Evolutionary conservation across 2,329 filamentous ascomycete species (phyloP).

Genomic region (Helminthosporium solani): DNA sequence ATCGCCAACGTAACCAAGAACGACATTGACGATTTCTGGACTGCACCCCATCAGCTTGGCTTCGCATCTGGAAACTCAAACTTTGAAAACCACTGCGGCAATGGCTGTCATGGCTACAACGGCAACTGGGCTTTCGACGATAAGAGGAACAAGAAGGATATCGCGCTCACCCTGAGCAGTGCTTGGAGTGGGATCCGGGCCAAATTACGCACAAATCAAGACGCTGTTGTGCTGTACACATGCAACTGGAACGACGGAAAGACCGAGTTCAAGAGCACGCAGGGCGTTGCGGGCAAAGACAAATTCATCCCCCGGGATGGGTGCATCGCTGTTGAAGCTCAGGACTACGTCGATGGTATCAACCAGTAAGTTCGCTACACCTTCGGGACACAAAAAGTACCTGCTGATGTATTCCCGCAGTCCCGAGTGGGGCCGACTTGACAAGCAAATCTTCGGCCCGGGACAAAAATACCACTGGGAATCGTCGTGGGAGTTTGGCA

Average conservation of each 20-base stretch:
- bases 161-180: constrained; percentile 31
- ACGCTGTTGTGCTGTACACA: constrained; percentile 35
- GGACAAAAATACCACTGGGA: constrained; percentile 38
- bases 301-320: constrained; percentile 37
- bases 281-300: constrained; percentile 28
- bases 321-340: constrained; percentile 37
- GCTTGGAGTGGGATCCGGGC: constrained; percentile 36
- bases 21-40: constrained; percentile 35
- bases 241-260: constrained; percentile 42
- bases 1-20: constrained; percentile 27
- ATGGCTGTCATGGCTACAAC: constrained; percentile 39
- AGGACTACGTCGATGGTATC: constrained; percentile 39
- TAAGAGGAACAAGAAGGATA: constrained; percentile 21
- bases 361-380: constrained; percentile 28
- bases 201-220: constrained; percentile 34
- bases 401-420: constrained; percentile 25
- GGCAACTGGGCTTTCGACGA: constrained; percentile 33
- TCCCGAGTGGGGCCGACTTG: constrained; percentile 36
- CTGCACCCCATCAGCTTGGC: constrained; percentile 33
- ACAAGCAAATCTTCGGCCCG: constrained; percentile 33
- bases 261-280: constrained; percentile 37
- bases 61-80: constrained; percentile 26
- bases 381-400: not conserved
- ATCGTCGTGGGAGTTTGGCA: constrained; percentile 36
- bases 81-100: constrained; percentile 37